Percentiles rank a stretch among this genome's conserved stretches.
These are phyloP conservation scores for Eucalyptus cloeziana DNA, from an alignment of 345 rosid species.

Conservation along the genomic window DNA sequence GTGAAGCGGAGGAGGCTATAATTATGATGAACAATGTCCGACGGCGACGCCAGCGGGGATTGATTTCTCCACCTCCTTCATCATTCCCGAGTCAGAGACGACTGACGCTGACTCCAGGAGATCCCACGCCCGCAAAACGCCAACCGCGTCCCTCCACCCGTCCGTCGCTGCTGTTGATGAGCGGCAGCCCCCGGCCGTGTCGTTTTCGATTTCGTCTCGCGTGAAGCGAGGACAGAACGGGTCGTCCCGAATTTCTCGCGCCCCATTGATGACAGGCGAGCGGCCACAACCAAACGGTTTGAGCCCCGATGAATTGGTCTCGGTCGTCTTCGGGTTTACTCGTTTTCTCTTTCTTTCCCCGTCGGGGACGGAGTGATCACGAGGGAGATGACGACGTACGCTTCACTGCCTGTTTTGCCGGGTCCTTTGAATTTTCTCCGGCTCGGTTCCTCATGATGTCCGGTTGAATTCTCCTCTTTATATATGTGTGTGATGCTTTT, in stretches of 20 bases:
- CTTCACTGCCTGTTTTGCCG: background rate
- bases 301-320: background rate
- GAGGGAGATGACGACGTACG: background rate
- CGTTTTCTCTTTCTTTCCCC: background rate
- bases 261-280: background rate
- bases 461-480: background rate
- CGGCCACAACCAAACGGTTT: background rate
- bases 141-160: background rate
- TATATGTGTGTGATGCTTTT: background rate
- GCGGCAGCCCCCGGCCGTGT: background rate
- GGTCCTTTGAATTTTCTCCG: background rate
- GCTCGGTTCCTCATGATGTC: background rate
- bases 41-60: background rate
- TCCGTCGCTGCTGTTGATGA: background rate
- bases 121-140: background rate
- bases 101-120: background rate
- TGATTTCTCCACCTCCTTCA: background rate
- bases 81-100: background rate
- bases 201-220: background rate
- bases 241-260: background rate
- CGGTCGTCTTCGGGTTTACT: background rate
- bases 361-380: background rate
- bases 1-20: background rate
- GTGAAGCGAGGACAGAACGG: background rate
- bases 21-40: background rate